Conservation (phyloP, 1,284 basidiomycete species). For the Ceratobasidium theobromae region DNA sequence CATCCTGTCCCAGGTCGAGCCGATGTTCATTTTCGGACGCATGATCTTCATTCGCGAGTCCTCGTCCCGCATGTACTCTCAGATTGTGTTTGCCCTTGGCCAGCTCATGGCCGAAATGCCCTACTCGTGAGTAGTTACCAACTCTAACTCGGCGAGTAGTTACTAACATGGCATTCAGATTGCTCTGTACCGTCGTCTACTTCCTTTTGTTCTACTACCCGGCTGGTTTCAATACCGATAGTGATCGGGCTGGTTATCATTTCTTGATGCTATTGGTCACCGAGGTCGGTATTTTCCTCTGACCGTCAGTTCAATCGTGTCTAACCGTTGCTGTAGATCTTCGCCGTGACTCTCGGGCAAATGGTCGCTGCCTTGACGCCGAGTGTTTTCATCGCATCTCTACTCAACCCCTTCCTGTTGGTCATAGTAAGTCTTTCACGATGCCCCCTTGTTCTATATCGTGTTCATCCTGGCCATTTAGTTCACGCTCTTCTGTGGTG, state of each 20-base stretch:
- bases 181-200: slow-evolving; percentile 71
- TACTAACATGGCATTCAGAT: slow-evolving; percentile 38
- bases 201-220: slow-evolving; percentile 65
- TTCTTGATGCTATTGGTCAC: slow-evolving; percentile 65
- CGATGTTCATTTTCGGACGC: slow-evolving; percentile 81
- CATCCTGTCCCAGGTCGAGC: slow-evolving; percentile 79
- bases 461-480: slow-evolving; percentile 76
- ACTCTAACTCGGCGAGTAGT: neutral
- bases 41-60: slow-evolving; percentile 66
- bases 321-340: neutral
- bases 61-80: slow-evolving; percentile 75
- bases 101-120: slow-evolving; percentile 84
- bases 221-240: slow-evolving; percentile 69
- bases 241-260: slow-evolving; percentile 69
- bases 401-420: slow-evolving; percentile 33
- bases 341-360: slow-evolving; percentile 40
- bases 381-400: slow-evolving; percentile 54
- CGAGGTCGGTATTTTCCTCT: slow-evolving; percentile 14
- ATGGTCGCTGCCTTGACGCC: slow-evolving; percentile 74
- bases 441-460: slow-evolving; percentile 38
- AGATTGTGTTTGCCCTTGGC: slow-evolving; percentile 78
- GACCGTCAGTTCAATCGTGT: neutral
- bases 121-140: slow-evolving; percentile 51
- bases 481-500: slow-evolving; percentile 77
- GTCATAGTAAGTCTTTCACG: slow-evolving; percentile 28